These are phyloP conservation scores for Radiomyces spectabilis DNA, from an alignment of 192 early-diverging fungal genomes.

Conservation along the genomic window DNA sequence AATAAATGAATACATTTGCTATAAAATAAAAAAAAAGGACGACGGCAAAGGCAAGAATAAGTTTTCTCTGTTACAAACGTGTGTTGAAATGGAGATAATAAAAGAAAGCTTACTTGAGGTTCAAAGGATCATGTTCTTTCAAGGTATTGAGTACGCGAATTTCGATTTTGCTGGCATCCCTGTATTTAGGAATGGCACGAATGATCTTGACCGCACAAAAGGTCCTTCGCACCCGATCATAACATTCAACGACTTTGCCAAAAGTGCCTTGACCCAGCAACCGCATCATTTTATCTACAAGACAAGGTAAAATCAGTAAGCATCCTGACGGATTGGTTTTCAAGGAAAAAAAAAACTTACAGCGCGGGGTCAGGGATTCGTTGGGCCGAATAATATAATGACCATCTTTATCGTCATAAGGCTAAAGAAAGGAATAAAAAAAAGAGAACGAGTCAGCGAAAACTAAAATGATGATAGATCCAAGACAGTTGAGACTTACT, in stretches of 20 bases:
- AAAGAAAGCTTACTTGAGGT: slow-evolving; percentile 57
- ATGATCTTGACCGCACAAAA: slow-evolving; percentile 92
- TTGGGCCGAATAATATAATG: slow-evolving; percentile 80
- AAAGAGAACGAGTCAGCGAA: too few relatives aligned
- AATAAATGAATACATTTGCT: slow-evolving; percentile 89
- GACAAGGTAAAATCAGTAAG: background rate
- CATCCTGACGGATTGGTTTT: background rate
- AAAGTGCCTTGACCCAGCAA: slow-evolving; percentile 96
- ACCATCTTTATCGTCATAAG: slow-evolving; percentile 86
- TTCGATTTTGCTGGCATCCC: slow-evolving; percentile 88
- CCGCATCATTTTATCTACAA: slow-evolving; percentile 70
- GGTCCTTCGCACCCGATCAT: slow-evolving; percentile 52
- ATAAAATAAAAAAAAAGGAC: background rate
- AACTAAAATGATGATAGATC: too few relatives aligned
- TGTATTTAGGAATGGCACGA: slow-evolving; percentile 90
- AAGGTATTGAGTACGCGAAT: slow-evolving; percentile 81
- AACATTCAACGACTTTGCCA: slow-evolving; percentile 93
- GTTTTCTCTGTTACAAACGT: background rate
- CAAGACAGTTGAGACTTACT: too few relatives aligned
- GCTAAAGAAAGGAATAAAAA: background rate
- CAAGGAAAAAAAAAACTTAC: slow-evolving; percentile 33
- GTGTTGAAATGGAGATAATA: background rate
- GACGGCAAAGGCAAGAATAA: background rate
- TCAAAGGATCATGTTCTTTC: slow-evolving; percentile 74
- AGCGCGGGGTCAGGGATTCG: slow-evolving; percentile 72